Evolutionary conservation across 768 basidiomycete species (phyloP), one percentile per base, ranked within the genome.

Genomic region (Agrocybe praecox): DNA sequence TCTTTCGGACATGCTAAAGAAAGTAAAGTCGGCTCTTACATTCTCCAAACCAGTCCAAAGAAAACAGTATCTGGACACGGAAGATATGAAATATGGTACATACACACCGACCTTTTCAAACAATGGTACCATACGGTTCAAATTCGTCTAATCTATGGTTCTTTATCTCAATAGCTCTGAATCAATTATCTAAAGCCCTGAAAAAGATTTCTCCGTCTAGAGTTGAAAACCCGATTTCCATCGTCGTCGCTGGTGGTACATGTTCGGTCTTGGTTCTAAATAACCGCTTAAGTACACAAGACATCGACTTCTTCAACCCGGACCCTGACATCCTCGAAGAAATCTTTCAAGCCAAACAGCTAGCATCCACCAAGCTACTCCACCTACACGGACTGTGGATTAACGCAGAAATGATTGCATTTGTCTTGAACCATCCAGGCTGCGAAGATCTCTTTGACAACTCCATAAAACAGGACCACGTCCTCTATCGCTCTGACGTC

Each of bases 261-360:
- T 52, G 45, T 45, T 26, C 56, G 6, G 51, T 58, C 11, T 26
- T 53, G 6, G 47, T 52, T 21, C 34, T 36, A 44, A 46, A 26
- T 14, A 52, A 42, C 36, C 51, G 56, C 12, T 24, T 46, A 8
- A 53, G 21, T 2, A 58, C 56, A n/a, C 52, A 53, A 26, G 56
- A 58, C 23, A 58, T 58, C 33, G 51, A 58, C 46, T 53, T 57
- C 24, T 53, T 47, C 51, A 49, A 42, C 21, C 56, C 51, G 26
- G 36, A 53, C 42, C 51, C 56, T 29, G 46, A 47, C 9, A 23
- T 52, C 34, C 47, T 53, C n/a, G 57, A 53, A 19, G 45, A 42
- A 14, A 49, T 53, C 14, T 22, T 46, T 10, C 52, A 36, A 22
- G 26, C 46, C 36, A 46, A 58, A 48, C n/a, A 33, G 10, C 52